phyloP scores from a whole-genome alignment of 2,329 filamentous ascomycete species.

The Fusarium devonianum region DNA sequence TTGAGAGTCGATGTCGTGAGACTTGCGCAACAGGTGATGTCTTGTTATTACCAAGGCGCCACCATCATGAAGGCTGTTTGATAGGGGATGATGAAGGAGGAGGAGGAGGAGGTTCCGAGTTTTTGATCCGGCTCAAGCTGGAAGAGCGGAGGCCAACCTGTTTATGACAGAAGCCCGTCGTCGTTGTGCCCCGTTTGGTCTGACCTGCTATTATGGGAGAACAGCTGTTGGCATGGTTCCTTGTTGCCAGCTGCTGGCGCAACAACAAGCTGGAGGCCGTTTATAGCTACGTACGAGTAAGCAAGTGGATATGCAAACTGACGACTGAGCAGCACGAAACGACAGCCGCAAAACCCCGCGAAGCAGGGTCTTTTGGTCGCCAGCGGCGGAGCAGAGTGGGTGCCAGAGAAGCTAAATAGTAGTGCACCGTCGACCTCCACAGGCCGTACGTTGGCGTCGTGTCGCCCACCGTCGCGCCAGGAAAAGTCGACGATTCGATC shows the following conservation, averaged over 20 bases:
- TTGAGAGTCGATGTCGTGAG: slow-evolving; percentile 28
- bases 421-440: slow-evolving; percentile 13
- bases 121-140: slow-evolving; percentile 2
- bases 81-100: slow-evolving; percentile 9
- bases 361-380: slow-evolving; percentile 34
- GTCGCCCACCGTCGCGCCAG: slow-evolving; percentile 11
- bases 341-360: slow-evolving; percentile 10
- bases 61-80: slow-evolving; percentile 26
- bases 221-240: slow-evolving; percentile 28
- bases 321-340: slow-evolving; percentile 12
- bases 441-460: slow-evolving; percentile 6
- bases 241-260: slow-evolving; percentile 31
- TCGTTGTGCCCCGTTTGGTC: slow-evolving; percentile 11
- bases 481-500: slow-evolving; percentile 40
- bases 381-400: slow-evolving; percentile 34
- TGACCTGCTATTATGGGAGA: slow-evolving; percentile 22
- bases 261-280: slow-evolving; percentile 31
- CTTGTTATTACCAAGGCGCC: slow-evolving; percentile 24
- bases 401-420: slow-evolving; percentile 17
- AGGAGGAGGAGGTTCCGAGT: neutral
- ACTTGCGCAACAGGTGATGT: slow-evolving; percentile 15
- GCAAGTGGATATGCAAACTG: slow-evolving; percentile 23
- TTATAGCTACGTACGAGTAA: slow-evolving; percentile 26
- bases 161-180: slow-evolving; percentile 20
- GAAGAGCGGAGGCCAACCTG: slow-evolving; percentile 7